Evolutionary conservation across 345 rosid genomes (phyloP).

Genomic region (Lepidium didymum): DNA sequence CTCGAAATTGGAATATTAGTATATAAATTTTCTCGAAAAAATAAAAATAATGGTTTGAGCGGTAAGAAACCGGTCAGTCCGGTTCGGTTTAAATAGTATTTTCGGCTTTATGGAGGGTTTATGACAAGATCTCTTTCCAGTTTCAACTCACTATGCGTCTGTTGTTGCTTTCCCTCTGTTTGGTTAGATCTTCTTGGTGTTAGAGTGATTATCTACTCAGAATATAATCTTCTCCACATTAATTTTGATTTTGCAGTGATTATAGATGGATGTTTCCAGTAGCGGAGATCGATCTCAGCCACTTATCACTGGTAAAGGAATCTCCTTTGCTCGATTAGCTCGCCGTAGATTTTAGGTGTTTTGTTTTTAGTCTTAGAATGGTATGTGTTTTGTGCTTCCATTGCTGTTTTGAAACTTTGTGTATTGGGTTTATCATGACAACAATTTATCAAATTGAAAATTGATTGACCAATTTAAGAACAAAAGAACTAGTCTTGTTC

Average conservation of each 20-base stretch:
- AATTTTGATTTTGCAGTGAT: background rate
- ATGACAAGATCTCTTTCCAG: background rate
- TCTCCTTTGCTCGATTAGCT: background rate
- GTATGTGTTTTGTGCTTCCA: background rate
- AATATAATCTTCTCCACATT: background rate
- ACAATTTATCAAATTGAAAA: too few relatives aligned
- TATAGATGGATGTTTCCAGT: constrained; percentile 23
- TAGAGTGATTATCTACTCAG: background rate
- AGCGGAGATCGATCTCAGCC: constrained; percentile 10
- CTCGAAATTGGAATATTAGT: too few relatives aligned
- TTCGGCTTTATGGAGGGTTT: background rate
- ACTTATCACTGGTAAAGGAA: constrained; percentile 4
- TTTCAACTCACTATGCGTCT: background rate
- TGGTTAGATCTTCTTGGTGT: background rate
- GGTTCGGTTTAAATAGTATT: background rate
- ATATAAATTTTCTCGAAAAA: too few relatives aligned
- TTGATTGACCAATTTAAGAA: background rate
- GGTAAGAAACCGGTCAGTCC: background rate
- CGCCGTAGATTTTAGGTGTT: background rate
- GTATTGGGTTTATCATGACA: too few relatives aligned
- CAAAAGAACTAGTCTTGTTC: background rate
- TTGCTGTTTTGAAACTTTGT: background rate
- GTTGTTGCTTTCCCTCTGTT: background rate
- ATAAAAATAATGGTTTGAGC: background rate
- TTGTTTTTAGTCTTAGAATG: background rate